Conservation (phyloP, 352 stramenopile genomes). For the Aphanomyces invadans region DNA sequence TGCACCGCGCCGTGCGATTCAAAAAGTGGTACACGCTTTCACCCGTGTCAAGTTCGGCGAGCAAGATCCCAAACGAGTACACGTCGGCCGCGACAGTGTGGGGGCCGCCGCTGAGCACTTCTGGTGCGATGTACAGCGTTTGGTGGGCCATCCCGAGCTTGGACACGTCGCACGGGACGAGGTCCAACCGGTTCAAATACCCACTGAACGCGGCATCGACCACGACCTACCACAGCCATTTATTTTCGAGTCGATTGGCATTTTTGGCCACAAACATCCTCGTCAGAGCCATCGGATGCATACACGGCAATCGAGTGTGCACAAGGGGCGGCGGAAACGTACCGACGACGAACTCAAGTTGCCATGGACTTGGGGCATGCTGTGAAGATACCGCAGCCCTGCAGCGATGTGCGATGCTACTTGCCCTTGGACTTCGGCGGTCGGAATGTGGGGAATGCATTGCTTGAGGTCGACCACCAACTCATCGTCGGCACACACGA, state of each 20-base stretch:
- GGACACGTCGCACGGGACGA: constrained; percentile 11
- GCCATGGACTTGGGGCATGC: neutral
- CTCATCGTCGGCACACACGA: neutral
- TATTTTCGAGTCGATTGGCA: neutral
- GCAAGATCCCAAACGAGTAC: constrained; percentile 14
- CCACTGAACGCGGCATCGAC: neutral
- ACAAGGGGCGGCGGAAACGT: too few relatives aligned
- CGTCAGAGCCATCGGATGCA: too few relatives aligned
- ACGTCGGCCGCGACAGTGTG: constrained; percentile 8
- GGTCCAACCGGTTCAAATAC: constrained; percentile 3
- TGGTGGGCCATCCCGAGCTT: neutral
- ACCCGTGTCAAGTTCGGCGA: constrained; percentile 17
- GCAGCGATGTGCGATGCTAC: neutral
- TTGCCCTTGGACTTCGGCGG: neutral
- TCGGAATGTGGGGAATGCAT: neutral
- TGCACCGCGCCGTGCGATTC: neutral
- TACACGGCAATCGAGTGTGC: too few relatives aligned
- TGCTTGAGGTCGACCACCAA: neutral
- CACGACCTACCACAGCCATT: neutral
- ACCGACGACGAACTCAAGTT: constrained; percentile 1
- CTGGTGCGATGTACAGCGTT: constrained; percentile 15
- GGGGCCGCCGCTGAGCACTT: neutral
- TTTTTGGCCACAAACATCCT: too few relatives aligned
- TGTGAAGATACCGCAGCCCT: constrained; percentile 5
- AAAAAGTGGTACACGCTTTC: constrained; percentile 9